A percentile compares a stretch with the other conserved stretches of the same genome.
These are phyloP conservation scores for Penstemon barbatus DNA, from an alignment of 257 asterid species.

Conservation along the genomic window DNA sequence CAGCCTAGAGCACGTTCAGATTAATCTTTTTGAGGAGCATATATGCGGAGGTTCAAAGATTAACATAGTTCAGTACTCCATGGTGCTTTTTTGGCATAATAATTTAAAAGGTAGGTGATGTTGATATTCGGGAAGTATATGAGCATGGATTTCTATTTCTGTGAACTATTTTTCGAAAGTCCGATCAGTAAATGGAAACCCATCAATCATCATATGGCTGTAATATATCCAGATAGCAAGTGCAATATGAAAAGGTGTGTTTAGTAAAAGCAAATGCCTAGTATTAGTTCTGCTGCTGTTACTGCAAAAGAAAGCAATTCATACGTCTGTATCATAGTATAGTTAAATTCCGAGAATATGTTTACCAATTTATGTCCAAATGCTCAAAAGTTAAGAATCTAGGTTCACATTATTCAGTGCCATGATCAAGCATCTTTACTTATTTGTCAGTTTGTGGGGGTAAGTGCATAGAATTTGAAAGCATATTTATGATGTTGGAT, in stretches of 20 bases:
- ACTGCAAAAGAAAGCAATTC: neutral
- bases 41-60: constrained; percentile 37
- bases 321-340: neutral
- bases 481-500: neutral
- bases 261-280: neutral
- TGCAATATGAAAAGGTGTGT: neutral
- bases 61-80: constrained; percentile 46
- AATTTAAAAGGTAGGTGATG: constrained; percentile 34
- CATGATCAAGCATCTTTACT: neutral
- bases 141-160: neutral
- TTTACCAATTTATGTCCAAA: neutral
- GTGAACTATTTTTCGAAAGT: neutral
- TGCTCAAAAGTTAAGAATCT: constrained; percentile 1
- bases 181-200: neutral
- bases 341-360: too few relatives aligned
- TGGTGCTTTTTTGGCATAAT: constrained; percentile 43
- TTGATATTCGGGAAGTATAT: neutral
- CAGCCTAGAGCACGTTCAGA: constrained; percentile 52
- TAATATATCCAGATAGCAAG: neutral
- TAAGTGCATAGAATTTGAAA: neutral
- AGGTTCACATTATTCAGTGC: neutral
- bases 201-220: neutral
- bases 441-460: neutral
- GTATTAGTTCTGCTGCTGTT: neutral
- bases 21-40: constrained; percentile 36